Percentiles rank a stretch among this genome's conserved stretches.
Conservation (phyloP, 768 basidiomycete genomes). For the Pleurotus citrinopileatus region DNA sequence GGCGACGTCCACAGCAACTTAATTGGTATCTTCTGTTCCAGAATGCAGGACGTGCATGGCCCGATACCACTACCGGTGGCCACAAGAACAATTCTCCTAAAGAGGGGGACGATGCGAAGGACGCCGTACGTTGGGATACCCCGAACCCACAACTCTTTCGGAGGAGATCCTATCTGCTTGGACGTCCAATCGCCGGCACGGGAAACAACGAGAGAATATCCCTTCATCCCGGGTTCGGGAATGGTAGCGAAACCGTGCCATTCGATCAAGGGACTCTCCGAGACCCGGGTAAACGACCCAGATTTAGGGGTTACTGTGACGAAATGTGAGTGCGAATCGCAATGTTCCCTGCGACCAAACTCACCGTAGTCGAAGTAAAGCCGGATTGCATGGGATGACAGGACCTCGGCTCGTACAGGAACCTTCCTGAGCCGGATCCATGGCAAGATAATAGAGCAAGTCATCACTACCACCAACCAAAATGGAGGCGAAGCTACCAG, state of each 20-base stretch:
- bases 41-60: slow-evolving; percentile 37
- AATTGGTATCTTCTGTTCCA: slow-evolving; percentile 31
- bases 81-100: slow-evolving; percentile 49
- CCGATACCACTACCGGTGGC: slow-evolving; percentile 58
- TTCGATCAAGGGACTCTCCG: slow-evolving; percentile 30
- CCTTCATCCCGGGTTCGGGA: slow-evolving; percentile 26
- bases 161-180: slow-evolving; percentile 44
- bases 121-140: slow-evolving; percentile 51
- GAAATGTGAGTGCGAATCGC: slow-evolving; percentile 6
- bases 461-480: slow-evolving; percentile 55
- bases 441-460: slow-evolving; percentile 53
- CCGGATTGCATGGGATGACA: slow-evolving; percentile 56
- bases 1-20: slow-evolving; percentile 42
- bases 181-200: slow-evolving; percentile 58
- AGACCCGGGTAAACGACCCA: slow-evolving; percentile 4
- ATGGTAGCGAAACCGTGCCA: slow-evolving; percentile 39
- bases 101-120: slow-evolving; percentile 44
- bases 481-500: slow-evolving; percentile 46
- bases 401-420: slow-evolving; percentile 45
- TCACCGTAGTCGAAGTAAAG: slow-evolving; percentile 58
- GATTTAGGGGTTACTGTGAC: slow-evolving; percentile 31
- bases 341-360: slow-evolving; percentile 9
- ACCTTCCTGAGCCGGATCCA: slow-evolving; percentile 58
- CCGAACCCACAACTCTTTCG: slow-evolving; percentile 51
- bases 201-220: slow-evolving; percentile 53